Evolutionary conservation across 75 land plant genomes (phyloP), one percentile per base, ranked within the genome.

Genomic region (Picea sitchensis): DNA sequence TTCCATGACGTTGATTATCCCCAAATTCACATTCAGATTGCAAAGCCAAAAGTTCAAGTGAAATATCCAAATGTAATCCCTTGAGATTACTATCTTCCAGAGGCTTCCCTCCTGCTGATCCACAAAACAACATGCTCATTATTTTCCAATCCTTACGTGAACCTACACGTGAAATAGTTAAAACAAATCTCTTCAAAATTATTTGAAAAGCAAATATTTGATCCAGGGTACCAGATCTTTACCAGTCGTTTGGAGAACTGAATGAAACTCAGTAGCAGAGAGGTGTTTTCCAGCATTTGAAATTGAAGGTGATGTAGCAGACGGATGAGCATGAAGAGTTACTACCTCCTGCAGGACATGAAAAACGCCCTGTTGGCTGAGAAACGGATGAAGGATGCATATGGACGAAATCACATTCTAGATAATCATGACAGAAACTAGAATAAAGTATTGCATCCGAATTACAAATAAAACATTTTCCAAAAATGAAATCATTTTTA

Each of bases 211-310:
- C 73, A 31, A 26, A 51, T 77, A 59, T 12, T 59, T 41, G 61
- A 18, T 56, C 5, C 77, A 56, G 59, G 11, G n/a, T 44, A 71
- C 54, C 47, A 41, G 73, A 4, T 23, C 73, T 76, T 82, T 75
- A 86, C 92, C 89, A 67, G 87, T 83, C 82, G 63, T 65, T 58
- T 86, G 85, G 78, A 95, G 79, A 67, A 90, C 76, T 51, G 86
- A 81, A 84, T 96, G 98, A 71, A 96, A 96, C 60, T 94, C 87
- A 23, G 47, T 57, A 8, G 99, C 92, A 65, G 93, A 89, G 4
- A 94, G 81, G 81, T 92, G 98, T 63, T 59, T 82, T 47, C 99
- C 99, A 56, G 98, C 99, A 84, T 91, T 79, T 62, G 90, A 84
- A 84, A 96, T 79, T 14, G 89, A 85, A 4, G 95, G 99, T 15